Conservation (phyloP, 2,329 filamentous ascomycete genomes). For the Neodidymelliopsis sp. region DNA sequence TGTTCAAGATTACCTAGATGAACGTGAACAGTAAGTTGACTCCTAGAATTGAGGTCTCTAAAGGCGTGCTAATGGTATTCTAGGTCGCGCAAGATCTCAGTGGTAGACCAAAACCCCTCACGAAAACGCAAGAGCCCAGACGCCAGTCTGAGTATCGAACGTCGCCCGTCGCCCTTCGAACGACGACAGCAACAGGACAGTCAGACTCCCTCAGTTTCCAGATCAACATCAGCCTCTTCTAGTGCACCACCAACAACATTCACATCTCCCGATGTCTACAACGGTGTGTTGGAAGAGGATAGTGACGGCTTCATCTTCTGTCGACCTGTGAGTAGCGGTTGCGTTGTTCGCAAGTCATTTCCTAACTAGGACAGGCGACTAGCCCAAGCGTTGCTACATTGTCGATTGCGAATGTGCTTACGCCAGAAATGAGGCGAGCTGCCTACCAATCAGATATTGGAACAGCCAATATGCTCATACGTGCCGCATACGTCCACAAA, state of each 20-base stretch:
- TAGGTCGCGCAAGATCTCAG: conserved; percentile 19
- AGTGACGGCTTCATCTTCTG: conserved; percentile 49
- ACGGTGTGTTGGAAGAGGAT: conserved; percentile 49
- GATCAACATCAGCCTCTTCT: conserved; percentile 35
- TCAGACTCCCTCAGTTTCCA: conserved; percentile 27
- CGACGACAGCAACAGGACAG: conserved; percentile 18
- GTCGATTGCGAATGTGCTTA: conserved; percentile 45
- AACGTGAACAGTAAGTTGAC: conserved; percentile 30
- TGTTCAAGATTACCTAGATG: conserved; percentile 54
- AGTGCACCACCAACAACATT: conserved; percentile 10
- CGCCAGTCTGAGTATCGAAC: conserved; percentile 19
- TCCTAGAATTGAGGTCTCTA: not conserved
- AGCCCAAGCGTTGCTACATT: not conserved
- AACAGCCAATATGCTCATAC: conserved; percentile 47
- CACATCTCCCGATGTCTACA: conserved; percentile 46
- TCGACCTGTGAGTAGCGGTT: conserved; percentile 34
- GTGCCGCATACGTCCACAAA: conserved; percentile 47
- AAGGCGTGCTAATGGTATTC: conserved; percentile 5
- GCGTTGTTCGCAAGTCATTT: too few species aligned
- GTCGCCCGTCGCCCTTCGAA: conserved; percentile 33
- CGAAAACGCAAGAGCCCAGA: conserved; percentile 42
- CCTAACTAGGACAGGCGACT: conserved; percentile 4
- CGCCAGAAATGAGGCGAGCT: conserved; percentile 43
- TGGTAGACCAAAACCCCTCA: not conserved
- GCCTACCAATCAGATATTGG: conserved; percentile 38